Evolutionary conservation across 139 green algal species (phyloP), one percentile per base, ranked within the genome.

Genomic region (Bryopsis sp.): DNA sequence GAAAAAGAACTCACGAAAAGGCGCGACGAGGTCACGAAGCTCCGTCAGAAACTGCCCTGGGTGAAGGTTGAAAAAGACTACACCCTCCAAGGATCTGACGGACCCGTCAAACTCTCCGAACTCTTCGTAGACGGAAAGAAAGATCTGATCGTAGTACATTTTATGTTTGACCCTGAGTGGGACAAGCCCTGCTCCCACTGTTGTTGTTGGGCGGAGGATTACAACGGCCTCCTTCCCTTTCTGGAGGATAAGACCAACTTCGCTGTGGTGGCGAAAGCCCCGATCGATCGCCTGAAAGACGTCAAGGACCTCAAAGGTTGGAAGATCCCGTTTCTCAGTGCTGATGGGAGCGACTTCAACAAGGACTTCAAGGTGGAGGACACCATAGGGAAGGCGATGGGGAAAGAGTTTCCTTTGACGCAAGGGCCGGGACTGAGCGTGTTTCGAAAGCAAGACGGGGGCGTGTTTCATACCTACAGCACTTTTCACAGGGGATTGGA

Each of bases 361-460:
- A 54, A 54, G 43, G 43, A 54, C 43, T 54, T 11, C 43, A 19
- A 54, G 43, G 43, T 54, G 43, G 43, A 54, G 43, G 43, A 54
- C 43, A 19, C 19, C 43, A 19, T 54, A 11, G 43, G 11, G 43
- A 54, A 54, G 43, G 43, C 43, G 15, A 19, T 11, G 43, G 43
- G 43, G 19, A 54, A 54, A 19, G 43, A 54, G 43, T 26, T 54
- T 26, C 43, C 19, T 11, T 19, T 54, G 43, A 26, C 43, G 43
- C 43, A 54, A 19, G 43, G 15, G 43, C 15, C 43, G 15, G 43
- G 15, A 11, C 15, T 54, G 15, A 54, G 43, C 43, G 43, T 54
- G 43, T 54, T 54, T 19, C 43, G 43, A 11, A 54, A 54, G 43
- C 15, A 54, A 19, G 43, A 54, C 43, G 43, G 43, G 43, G 43